These are phyloP conservation scores for Mrakia blollopis DNA, from an alignment of 768 basidiomycete species.

Conservation along the genomic window DNA sequence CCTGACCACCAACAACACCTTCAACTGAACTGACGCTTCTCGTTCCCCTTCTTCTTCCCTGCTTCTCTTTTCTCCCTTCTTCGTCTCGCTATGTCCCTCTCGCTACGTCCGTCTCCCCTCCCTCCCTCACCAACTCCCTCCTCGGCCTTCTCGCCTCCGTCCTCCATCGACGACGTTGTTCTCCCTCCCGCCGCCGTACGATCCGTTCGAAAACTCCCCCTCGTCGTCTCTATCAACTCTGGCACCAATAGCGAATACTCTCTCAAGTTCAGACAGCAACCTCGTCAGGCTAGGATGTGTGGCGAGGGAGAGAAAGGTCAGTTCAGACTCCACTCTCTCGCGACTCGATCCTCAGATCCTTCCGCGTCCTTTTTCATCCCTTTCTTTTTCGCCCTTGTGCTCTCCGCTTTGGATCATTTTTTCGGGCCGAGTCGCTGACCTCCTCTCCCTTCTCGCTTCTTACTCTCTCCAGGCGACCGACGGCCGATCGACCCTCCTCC, in stretches of 20 bases:
- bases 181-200: conserved; percentile 7
- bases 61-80: conserved; percentile 35
- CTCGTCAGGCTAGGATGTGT: conserved; percentile 60
- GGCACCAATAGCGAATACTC: conserved; percentile 64
- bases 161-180: not conserved
- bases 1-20: not conserved
- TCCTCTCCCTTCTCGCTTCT: conserved; percentile 21
- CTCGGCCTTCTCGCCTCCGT: not conserved
- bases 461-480: conserved; percentile 65
- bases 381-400: not conserved
- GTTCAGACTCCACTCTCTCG: conserved; percentile 32
- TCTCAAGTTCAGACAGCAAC: conserved; percentile 79
- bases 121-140: not conserved
- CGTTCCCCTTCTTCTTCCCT: not conserved
- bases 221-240: conserved; percentile 17
- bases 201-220: conserved; percentile 6
- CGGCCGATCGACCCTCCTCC: conserved; percentile 94
- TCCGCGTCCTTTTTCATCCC: not conserved
- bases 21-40: not conserved
- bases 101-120: not conserved
- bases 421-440: conserved; percentile 17
- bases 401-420: not conserved
- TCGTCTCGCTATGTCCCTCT: conserved; percentile 34
- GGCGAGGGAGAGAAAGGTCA: conserved; percentile 59
- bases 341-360: conserved; percentile 14